Evolutionary conservation across 345 rosid species (phyloP).

Genomic region (Turnera subulata): DNA sequence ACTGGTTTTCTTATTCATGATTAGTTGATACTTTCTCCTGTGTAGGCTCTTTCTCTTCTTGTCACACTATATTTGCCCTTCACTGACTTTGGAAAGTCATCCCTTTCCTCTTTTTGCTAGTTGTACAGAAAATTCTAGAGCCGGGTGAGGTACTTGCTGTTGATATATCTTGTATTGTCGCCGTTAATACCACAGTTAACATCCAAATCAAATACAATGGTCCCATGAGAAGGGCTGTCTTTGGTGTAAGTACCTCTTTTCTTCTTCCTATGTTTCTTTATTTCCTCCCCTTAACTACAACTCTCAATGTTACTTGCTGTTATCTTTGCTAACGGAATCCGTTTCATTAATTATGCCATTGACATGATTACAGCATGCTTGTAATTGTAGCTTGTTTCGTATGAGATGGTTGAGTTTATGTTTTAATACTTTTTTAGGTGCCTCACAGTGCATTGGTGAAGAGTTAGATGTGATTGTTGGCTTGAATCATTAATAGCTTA

Average conservation of each 20-base stretch:
- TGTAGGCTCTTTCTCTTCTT: background rate
- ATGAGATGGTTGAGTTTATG: no score
- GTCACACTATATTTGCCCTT: background rate
- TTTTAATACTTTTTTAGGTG: no score
- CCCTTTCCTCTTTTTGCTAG: slow-evolving; percentile 35
- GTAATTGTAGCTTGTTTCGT: no score
- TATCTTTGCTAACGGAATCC: no score
- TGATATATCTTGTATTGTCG: slow-evolving; percentile 82
- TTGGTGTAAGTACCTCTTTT: slow-evolving; percentile 56
- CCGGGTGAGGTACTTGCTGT: slow-evolving; percentile 82
- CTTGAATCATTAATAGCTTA: no score
- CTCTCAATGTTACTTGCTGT: no score
- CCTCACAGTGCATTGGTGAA: no score
- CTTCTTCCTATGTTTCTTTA: background rate
- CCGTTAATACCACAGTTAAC: slow-evolving; percentile 62
- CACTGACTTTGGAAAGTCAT: slow-evolving; percentile 11
- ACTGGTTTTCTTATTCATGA: background rate
- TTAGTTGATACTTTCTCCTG: background rate
- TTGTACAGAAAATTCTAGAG: slow-evolving; percentile 93
- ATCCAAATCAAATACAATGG: slow-evolving; percentile 85
- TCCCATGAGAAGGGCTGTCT: slow-evolving; percentile 78
- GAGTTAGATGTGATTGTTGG: no score
- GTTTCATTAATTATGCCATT: no score
- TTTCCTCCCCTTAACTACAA: background rate
- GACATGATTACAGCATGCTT: no score